Percentiles rank a stretch among this genome's conserved stretches.
These are phyloP conservation scores for Saccharomyces pastorianus DNA, from an alignment of 1,139 yeast genomes.

Conservation along the genomic window DNA sequence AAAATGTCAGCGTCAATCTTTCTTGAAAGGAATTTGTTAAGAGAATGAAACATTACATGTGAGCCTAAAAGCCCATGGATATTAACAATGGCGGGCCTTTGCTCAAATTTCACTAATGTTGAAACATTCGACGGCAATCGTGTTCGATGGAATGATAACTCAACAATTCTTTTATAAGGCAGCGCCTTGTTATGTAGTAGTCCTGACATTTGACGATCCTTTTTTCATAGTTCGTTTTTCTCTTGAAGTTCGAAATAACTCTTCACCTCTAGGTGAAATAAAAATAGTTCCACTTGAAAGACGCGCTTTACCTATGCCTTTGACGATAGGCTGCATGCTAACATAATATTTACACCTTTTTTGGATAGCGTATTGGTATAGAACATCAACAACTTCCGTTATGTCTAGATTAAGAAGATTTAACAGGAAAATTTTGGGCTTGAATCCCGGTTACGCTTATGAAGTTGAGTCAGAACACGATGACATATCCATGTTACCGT, in stretches of 20 bases:
- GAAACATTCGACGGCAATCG: slow-evolving; percentile 1
- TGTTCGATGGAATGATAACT: slow-evolving; percentile 17
- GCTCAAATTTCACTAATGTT: background rate
- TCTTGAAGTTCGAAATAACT: background rate
- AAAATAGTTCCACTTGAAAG: background rate
- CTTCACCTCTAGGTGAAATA: background rate
- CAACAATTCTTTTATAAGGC: slow-evolving; percentile 10
- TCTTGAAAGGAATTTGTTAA: slow-evolving; percentile 31
- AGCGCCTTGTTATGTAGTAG: slow-evolving; percentile 5
- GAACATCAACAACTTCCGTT: too few relatives aligned
- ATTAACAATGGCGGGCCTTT: slow-evolving; percentile 21
- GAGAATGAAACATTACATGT: slow-evolving; percentile 17
- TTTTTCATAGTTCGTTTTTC: background rate
- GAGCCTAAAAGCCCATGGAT: slow-evolving; percentile 30
- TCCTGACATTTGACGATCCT: background rate
- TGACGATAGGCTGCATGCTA: background rate
- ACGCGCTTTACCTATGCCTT: background rate
- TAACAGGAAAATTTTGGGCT: slow-evolving; percentile 14
- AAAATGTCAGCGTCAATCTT: slow-evolving; percentile 29
- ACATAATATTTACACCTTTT: too few relatives aligned
- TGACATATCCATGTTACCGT: slow-evolving; percentile 16
- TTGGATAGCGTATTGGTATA: too few relatives aligned
- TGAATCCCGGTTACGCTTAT: background rate
- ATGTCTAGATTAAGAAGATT: slow-evolving; percentile 6
- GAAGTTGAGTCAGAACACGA: slow-evolving; percentile 9